Conservation (phyloP, 441 rosid genomes). For the Populus trichocarpa region DNA sequence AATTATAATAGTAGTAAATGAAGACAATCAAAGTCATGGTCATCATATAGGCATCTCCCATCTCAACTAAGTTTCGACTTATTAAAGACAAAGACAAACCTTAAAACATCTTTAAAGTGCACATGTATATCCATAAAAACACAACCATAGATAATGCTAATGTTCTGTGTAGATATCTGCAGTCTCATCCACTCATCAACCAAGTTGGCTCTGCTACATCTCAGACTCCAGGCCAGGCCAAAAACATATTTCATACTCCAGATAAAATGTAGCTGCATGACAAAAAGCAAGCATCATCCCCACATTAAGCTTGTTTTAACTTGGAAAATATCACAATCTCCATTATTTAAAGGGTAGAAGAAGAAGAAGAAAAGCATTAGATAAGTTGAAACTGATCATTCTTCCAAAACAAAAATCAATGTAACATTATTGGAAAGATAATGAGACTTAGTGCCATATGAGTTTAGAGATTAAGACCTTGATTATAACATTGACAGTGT, state of each 20-base stretch:
- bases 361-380: too few relatives aligned
- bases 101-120: not conserved
- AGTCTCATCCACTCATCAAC: not conserved
- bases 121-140: not conserved
- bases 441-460: too few relatives aligned
- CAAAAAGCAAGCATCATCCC: not conserved
- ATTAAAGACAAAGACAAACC: not conserved
- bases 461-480: conserved; percentile 20
- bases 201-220: not conserved
- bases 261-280: conserved; percentile 16
- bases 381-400: not conserved
- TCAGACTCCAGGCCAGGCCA: not conserved
- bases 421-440: not conserved
- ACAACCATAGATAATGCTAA: too few relatives aligned
- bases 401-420: not conserved
- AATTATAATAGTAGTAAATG: not conserved
- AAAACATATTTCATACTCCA: not conserved
- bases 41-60: not conserved
- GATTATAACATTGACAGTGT: not conserved
- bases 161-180: not conserved
- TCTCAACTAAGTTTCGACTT: not conserved
- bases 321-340: not conserved
- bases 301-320: not conserved
- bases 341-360: too few relatives aligned
- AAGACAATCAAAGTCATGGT: not conserved